Base-by-base conservation (phyloP, 768 basidiomycete genomes). In the Trametes villosa region DNA sequence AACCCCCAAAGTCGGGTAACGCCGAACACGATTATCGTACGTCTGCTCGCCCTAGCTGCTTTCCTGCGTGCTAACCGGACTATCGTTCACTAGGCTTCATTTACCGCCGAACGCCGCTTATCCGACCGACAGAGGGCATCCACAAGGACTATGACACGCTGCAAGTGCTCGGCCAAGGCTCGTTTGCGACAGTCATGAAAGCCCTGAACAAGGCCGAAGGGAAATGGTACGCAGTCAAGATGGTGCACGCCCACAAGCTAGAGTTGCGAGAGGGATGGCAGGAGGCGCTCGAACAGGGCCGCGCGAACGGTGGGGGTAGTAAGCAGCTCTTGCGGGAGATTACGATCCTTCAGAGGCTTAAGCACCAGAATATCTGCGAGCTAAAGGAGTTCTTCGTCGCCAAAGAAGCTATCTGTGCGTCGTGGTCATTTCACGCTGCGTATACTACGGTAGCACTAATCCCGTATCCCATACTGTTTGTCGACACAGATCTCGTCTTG, bases 141-240 rank as follows among this genome's bases (percentile, higher is more conserved):
- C 84, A 87, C 68, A 82, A 82, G 2, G 75, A 78, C 53, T 92
- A 92, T 71, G 89, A 91, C 62, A 68, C 91, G 42, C 78, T 79
- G 27, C 71, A 77, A 50, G 87, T 91, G 71, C 83, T 98, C 4
- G 96, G 96, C 48, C 89, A 88, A 65, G 96, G 96, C 11, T 87
- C 92, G 3, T 98, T 96, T 69, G 96, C 94, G 3, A 89, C 88
- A 9, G 96, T 98, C 22, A 83, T 88, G 77, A 91, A 89, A 71
- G 94, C 92, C 1, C 78, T 95, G 46, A 82, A 86, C 65, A 83
- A 86, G 9, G 71, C 74, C n/a, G 89, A 88, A 12, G 93, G 93
- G 6, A 75, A 83, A 57, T 86, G 86, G 81, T 88, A 83, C 62
- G 96, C 96, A 0, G 85, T 96, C 73, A 98, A 98, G 78, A 88